Conservation (phyloP, 805 yeast genomes). For the Jamesozyma hellenica region DNA sequence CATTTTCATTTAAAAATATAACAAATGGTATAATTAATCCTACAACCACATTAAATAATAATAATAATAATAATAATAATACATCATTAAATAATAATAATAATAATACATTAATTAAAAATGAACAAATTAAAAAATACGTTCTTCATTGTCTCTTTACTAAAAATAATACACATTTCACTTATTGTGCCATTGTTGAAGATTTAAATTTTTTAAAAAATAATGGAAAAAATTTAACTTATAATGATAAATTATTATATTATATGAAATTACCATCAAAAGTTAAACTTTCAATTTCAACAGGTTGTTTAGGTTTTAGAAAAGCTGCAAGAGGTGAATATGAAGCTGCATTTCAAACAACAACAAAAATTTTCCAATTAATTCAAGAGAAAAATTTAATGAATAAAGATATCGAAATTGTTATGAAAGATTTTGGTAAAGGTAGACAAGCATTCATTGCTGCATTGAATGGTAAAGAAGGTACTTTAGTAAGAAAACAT, state of each 20-base stretch:
- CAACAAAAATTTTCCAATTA: constrained; percentile 58
- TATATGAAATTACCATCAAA: constrained; percentile 73
- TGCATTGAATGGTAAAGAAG: constrained; percentile 85
- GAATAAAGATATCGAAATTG: constrained; percentile 60
- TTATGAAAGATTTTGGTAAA: constrained; percentile 74
- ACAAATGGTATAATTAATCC: constrained; percentile 3
- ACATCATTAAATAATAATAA: background rate
- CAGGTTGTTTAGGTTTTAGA: constrained; percentile 84
- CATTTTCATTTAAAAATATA: constrained; percentile 1
- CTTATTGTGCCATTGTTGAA: constrained; percentile 61
- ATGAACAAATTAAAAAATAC: constrained; percentile 35
- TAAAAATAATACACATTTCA: constrained; percentile 72
- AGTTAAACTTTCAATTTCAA: constrained; percentile 53
- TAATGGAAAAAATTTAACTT: constrained; percentile 40
- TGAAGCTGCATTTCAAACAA: constrained; percentile 84
- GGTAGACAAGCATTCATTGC: constrained; percentile 80
- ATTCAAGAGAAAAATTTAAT: constrained; percentile 55
- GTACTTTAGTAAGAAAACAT: constrained; percentile 52
- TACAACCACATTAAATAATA: background rate
- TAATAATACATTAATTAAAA: background rate
- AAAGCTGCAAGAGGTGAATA: constrained; percentile 85
- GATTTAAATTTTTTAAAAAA: constrained; percentile 49
- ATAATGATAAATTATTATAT: constrained; percentile 65
- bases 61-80: background rate
- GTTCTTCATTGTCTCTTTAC: constrained; percentile 68